Percentiles rank a stretch among this genome's conserved stretches.
Evolutionary conservation across 2,329 filamentous ascomycete species (phyloP).

Genomic region (Achaetomium macrosporum): DNA sequence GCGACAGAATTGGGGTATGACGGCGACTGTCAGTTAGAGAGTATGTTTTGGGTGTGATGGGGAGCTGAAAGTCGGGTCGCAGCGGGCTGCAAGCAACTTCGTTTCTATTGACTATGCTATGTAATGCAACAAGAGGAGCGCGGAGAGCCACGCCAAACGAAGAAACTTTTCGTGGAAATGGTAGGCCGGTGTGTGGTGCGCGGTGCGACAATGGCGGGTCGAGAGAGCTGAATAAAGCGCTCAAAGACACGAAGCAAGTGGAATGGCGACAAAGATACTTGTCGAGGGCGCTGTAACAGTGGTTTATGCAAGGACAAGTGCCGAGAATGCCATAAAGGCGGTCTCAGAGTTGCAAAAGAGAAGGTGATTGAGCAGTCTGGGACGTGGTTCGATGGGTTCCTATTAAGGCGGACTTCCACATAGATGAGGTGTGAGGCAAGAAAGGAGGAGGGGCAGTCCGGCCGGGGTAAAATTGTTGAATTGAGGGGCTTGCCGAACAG

Average conservation of each 20-base stretch:
- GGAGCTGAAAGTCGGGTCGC: conserved; percentile 12
- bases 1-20: background rate
- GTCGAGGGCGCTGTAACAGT: background rate
- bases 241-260: conserved; percentile 2
- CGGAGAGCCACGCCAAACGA: background rate
- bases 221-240: background rate
- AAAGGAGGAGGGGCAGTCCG: conserved; percentile 14
- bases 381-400: background rate
- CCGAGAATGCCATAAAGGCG: background rate
- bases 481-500: conserved; percentile 1
- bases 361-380: background rate
- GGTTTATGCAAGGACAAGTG: background rate
- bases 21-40: conserved; percentile 8
- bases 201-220: conserved; percentile 12
- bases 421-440: background rate
- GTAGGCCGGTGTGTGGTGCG: background rate
- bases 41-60: background rate
- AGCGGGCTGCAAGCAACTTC: conserved; percentile 30
- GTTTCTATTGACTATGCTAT: conserved; percentile 49
- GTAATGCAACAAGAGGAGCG: conserved; percentile 31
- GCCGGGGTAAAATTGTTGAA: conserved; percentile 11
- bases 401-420: too few species aligned
- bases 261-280: background rate
- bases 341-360: background rate
- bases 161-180: background rate